A percentile compares a stretch with the other conserved stretches of the same genome.
Evolutionary conservation across 169 alveolate genomes (phyloP).

Genomic region (Eimeria acervulina): DNA sequence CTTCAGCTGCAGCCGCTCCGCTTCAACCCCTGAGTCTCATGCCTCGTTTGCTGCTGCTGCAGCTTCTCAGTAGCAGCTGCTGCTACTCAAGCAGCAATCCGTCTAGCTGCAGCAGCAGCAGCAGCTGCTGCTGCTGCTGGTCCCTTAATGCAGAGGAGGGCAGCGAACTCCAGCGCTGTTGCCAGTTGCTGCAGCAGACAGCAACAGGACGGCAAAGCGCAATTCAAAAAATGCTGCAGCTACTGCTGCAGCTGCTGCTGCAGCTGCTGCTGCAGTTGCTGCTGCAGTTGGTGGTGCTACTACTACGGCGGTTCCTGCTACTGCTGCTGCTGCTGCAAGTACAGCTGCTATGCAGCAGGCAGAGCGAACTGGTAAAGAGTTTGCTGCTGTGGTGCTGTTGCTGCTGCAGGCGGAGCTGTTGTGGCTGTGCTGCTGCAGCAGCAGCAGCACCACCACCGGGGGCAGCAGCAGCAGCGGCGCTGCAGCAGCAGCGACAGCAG

Average conservation of each 20-base stretch:
- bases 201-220: background rate
- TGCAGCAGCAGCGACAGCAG: too few relatives aligned
- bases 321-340: background rate
- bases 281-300: too few relatives aligned
- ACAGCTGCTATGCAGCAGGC: background rate
- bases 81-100: background rate
- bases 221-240: background rate
- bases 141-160: too few relatives aligned
- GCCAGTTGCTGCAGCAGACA: background rate
- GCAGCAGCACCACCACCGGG: too few relatives aligned
- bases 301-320: background rate
- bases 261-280: too few relatives aligned
- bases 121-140: too few relatives aligned
- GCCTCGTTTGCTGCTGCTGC: background rate
- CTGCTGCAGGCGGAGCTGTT: too few relatives aligned
- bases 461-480: too few relatives aligned
- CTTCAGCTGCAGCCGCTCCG: conserved; percentile 11
- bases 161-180: too few relatives aligned
- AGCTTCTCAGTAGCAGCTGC: background rate
- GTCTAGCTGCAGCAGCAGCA: background rate
- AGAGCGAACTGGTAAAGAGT: too few relatives aligned
- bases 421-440: too few relatives aligned
- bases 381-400: too few relatives aligned
- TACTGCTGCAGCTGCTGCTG: conserved; percentile 9
- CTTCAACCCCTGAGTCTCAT: background rate